Evolutionary conservation across 352 stramenopile genomes (phyloP).

Genomic region (Phytophthora cactorum): DNA sequence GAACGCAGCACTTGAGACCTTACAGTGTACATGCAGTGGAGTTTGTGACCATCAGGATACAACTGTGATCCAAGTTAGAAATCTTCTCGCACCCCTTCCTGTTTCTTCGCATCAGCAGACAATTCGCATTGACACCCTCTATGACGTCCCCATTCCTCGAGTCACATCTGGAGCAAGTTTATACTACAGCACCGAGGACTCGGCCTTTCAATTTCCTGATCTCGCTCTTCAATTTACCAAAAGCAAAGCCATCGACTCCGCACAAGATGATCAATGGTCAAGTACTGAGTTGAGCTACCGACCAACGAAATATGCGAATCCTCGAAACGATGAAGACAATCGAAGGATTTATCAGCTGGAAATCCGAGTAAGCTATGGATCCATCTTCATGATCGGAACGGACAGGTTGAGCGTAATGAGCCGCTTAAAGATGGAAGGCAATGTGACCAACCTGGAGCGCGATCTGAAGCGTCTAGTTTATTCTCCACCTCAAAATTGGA

Average conservation of each 20-base stretch:
- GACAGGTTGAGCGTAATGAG: neutral
- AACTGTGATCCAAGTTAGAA: slow-evolving; percentile 27
- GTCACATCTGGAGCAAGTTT: slow-evolving; percentile 35
- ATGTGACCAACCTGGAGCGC: slow-evolving; percentile 21
- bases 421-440: slow-evolving; percentile 20
- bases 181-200: slow-evolving; percentile 50
- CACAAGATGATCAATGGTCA: slow-evolving; percentile 5
- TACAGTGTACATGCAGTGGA: slow-evolving; percentile 19
- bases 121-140: slow-evolving; percentile 25
- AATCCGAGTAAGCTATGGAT: slow-evolving; percentile 30
- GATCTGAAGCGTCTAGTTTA: slow-evolving; percentile 41
- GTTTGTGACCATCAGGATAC: slow-evolving; percentile 13
- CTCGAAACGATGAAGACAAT: neutral
- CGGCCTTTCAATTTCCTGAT: slow-evolving; percentile 50
- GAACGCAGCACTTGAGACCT: slow-evolving; percentile 13
- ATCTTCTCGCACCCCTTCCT: slow-evolving; percentile 2
- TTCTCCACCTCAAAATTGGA: slow-evolving; percentile 59
- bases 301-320: neutral
- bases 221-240: slow-evolving; percentile 31
- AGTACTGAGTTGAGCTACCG: slow-evolving; percentile 1
- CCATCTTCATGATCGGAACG: slow-evolving; percentile 8
- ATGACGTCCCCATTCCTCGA: slow-evolving; percentile 34
- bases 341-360: slow-evolving; percentile 23
- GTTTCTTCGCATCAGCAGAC: slow-evolving; percentile 21
- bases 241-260: neutral